phyloP scores from a whole-genome alignment of 1,284 basidiomycete genomes.

The Cerioporus squamosus region DNA sequence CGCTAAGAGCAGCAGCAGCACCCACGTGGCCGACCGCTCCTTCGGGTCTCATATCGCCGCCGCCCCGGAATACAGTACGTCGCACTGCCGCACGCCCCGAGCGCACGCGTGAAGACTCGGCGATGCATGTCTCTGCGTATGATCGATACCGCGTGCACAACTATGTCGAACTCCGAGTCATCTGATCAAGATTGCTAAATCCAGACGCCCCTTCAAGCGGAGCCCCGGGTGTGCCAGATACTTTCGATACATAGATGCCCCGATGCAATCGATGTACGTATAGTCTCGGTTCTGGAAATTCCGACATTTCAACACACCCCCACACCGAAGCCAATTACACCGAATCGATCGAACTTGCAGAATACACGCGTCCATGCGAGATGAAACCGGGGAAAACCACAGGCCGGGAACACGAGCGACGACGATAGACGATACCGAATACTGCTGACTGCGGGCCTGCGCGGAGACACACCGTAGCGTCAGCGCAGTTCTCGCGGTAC shows the following conservation, averaged over 20 bases:
- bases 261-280: too few relatives aligned
- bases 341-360: conserved; percentile 12
- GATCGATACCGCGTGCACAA: too few relatives aligned
- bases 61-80: neutral
- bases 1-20: conserved; percentile 12
- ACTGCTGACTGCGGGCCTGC: conserved; percentile 9
- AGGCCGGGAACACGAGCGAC: conserved; percentile 7
- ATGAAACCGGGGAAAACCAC: conserved; percentile 10
- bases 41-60: conserved; percentile 20
- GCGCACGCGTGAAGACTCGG: conserved; percentile 2
- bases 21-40: conserved; percentile 19
- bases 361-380: conserved; percentile 10
- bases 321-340: conserved; percentile 9
- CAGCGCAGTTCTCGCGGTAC: conserved; percentile 1
- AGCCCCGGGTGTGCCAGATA: too few relatives aligned
- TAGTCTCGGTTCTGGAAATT: too few relatives aligned
- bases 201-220: too few relatives aligned
- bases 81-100: neutral
- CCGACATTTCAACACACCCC: conserved; percentile 6
- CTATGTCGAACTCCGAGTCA: too few relatives aligned
- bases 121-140: too few relatives aligned
- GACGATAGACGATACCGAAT: neutral
- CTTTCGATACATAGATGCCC: too few relatives aligned
- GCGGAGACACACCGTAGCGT: neutral
- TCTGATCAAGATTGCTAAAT: too few relatives aligned